Evolutionary conservation across 768 basidiomycete species (phyloP).

Genomic region (Obba rivulosa): DNA sequence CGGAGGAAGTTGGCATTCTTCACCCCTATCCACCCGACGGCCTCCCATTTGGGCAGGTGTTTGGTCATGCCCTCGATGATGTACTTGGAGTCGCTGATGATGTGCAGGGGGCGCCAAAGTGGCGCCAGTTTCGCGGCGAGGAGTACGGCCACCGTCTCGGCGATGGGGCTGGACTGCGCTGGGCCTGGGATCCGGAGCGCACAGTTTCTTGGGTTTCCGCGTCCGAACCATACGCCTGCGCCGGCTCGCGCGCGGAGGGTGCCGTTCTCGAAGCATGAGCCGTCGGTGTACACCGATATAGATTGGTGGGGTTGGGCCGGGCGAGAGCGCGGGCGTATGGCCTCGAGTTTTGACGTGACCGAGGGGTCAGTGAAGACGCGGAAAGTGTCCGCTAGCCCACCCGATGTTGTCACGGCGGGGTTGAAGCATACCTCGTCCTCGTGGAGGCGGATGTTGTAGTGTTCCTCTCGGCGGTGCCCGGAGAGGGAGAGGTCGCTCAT

Average conservation of each 20-base stretch:
- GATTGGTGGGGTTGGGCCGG: no score
- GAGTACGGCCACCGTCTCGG: not conserved
- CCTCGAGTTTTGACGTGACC: not conserved
- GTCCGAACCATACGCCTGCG: not conserved
- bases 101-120: not conserved
- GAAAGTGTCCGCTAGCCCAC: not conserved
- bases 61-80: slow-evolving; percentile 9
- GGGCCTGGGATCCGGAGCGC: not conserved
- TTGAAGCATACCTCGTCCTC: not conserved
- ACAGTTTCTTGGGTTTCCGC: not conserved
- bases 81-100: slow-evolving; percentile 19
- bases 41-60: slow-evolving; percentile 16
- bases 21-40: slow-evolving; percentile 20
- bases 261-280: no score
- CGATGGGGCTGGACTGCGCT: not conserved
- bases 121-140: not conserved
- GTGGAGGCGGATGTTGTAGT: no score
- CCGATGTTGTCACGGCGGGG: not conserved
- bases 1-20: slow-evolving; percentile 13
- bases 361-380: not conserved
- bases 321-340: no score
- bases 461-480: no score
- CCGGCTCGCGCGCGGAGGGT: not conserved
- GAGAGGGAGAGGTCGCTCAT: not conserved
- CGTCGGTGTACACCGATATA: no score